A percentile compares a stretch with the other conserved stretches of the same genome.
These are phyloP conservation scores for Kodamaea kaohsiungensis DNA, from an alignment of 805 yeast species.

Conservation along the genomic window DNA sequence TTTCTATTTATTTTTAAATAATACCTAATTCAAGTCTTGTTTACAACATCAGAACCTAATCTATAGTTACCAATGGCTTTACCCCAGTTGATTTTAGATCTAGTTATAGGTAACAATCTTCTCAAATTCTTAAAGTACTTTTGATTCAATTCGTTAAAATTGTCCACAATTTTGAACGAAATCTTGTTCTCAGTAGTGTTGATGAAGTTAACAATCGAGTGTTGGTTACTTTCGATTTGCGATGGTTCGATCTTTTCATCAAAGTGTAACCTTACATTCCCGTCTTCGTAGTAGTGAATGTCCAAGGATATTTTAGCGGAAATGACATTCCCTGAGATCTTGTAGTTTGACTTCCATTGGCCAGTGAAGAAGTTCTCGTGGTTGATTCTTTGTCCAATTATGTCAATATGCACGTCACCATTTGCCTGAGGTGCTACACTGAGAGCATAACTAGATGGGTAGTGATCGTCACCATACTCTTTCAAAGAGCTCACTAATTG, in stretches of 20 bases:
- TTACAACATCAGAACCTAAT: conserved; percentile 75
- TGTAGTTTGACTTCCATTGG: conserved; percentile 75
- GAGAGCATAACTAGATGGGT: conserved; percentile 55
- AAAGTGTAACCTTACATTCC: conserved; percentile 78
- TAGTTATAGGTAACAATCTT: conserved; percentile 88
- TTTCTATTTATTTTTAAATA: not conserved
- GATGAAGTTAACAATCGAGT: conserved; percentile 47
- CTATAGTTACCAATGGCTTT: conserved; percentile 87
- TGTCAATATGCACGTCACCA: conserved; percentile 46
- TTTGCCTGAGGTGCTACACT: conserved; percentile 40
- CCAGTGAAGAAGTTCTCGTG: conserved; percentile 87
- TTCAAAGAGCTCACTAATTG: conserved; percentile 35
- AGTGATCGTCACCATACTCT: conserved; percentile 63
- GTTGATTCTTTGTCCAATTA: conserved; percentile 72
- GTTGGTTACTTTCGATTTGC: conserved; percentile 21
- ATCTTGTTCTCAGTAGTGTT: conserved; percentile 56
- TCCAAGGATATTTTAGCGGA: conserved; percentile 63
- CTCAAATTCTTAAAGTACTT: conserved; percentile 79
- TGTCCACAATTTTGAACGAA: conserved; percentile 59
- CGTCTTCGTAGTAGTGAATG: conserved; percentile 94
- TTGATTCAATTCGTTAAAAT: conserved; percentile 75
- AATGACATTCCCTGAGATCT: conserved; percentile 36
- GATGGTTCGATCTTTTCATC: conserved; percentile 31
- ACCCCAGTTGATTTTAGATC: conserved; percentile 94
- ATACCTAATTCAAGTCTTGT: conserved; percentile 21